Evolutionary conservation across 495 filamentous ascomycete species (phyloP).

Genomic region (Podospora tetraspora): DNA sequence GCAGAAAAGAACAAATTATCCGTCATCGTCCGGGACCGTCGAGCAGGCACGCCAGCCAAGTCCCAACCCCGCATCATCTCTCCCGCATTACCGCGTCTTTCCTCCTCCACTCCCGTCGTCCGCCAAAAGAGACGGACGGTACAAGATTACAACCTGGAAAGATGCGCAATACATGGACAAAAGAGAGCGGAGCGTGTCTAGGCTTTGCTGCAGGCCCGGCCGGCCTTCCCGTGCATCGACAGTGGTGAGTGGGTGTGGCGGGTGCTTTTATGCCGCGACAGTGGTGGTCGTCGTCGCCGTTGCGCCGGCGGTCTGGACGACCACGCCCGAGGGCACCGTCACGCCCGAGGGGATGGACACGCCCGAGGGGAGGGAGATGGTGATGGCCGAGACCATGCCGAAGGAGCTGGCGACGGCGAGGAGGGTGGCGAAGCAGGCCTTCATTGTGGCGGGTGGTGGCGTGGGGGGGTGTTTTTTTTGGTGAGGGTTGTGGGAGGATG

Average conservation of each 20-base stretch:
- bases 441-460: conserved; percentile 18
- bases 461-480: background rate
- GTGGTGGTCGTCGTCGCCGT: conserved; percentile 13
- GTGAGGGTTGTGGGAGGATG: background rate
- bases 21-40: background rate
- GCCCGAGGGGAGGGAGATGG: conserved; percentile 26
- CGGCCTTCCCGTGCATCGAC: no score
- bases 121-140: no score
- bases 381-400: conserved; percentile 19
- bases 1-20: background rate
- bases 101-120: no score
- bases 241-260: no score
- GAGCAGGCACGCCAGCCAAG: no score
- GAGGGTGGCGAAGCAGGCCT: conserved; percentile 16
- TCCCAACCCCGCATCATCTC: no score
- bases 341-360: conserved; percentile 27
- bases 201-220: no score
- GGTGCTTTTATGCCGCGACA: background rate
- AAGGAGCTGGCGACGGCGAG: conserved; percentile 9
- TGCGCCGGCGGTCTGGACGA: conserved; percentile 18
- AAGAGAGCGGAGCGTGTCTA: no score
- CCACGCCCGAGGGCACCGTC: conserved; percentile 24
- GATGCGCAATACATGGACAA: background rate
- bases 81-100: background rate
- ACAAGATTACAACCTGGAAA: no score